Base-by-base conservation (phyloP, 148 eudicot genomes). In the Rhododendron molle region DNA sequence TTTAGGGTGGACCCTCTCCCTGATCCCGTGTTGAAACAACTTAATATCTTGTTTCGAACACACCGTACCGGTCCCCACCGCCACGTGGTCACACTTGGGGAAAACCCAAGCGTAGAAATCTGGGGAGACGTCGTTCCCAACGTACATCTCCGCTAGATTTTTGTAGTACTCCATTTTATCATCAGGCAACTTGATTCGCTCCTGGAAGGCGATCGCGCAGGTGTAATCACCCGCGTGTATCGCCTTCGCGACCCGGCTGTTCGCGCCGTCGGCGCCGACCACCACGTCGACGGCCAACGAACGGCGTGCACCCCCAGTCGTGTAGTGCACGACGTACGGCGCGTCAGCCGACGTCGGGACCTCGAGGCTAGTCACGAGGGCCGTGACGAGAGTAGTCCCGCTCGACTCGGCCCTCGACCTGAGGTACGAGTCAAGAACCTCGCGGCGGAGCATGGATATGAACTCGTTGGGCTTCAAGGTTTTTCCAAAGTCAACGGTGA, bases 81-180 rank as follows among this genome's bases (percentile, higher is more conserved):
- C 98, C 77, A 96, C 98, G 83, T 96, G 99, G 83, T 95, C 99
- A 50, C 98, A 95, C 47, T 96, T 96, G 2, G 99, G 96, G 83
- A 96, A 96, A 47, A 96, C 98, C 99, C 99, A 96, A 6, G 92
- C 99, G 87, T 96, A 96, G 82, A 95, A 96, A 56, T 96, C 98
- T 0, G 98, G 99, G 0, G 99, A 96, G 34, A 96, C 98, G 86
- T 96, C 98, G 76, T 92, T 88, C 3, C 99, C 99, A 2, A 96
- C 94, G 30, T 96, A 96, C 96, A 96, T 96, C 91, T 95, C 99
- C 1, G 96, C 97, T 9, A 96, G 91, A 82, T 95, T 96, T 34
- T 89, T 85, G 50, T 96, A 95, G 76, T 96, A 94, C 71, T 87
- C 87, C 99, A 96, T 96, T 58, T 96, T 92, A 6, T 96, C 93